Base-by-base conservation (phyloP, 345 rosid species). In the Hypericum androsaemum region DNA sequence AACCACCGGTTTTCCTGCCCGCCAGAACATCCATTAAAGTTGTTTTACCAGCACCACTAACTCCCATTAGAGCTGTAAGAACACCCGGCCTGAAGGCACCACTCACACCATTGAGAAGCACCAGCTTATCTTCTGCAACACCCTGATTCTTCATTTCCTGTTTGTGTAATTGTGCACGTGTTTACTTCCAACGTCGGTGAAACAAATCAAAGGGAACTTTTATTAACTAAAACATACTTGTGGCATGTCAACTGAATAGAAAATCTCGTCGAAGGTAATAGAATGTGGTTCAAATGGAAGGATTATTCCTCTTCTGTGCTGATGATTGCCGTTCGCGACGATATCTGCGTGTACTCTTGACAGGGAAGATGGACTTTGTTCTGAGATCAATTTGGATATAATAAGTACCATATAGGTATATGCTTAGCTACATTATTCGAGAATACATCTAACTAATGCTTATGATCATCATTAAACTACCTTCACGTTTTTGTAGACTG, bases 11-110 rank as follows among this genome's bases (percentile, higher is more conserved):
- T 46, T 46, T 46, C 50, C 50, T 46, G 15, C 50, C 50, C 8
- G 50, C 50, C 7, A 46, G 50, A 10, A 46, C 50, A 46, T 46
- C 50, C 50, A 46, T 46, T 0, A 46, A 32, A 10, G 50, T 46
- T 17, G 50, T 46, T 46, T 46, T 46, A 46, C 50, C 50, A 14
- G 50, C 50, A 46, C 50, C 50, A 46, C 50, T 46, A 6, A 46
- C 50, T 46, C 50, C 50, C 50, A 46, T 46, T 12, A 46, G 50
- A 14, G 50, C 50, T 12, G 50, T 46, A 17, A 46, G 22, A n/a
- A 46, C 50, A 14, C 50, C 50, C 2, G 50, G 50, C 50, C 50
- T 46, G 50, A 46, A 46, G 1, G 50, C 22, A 46, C 50, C 50
- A 14, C 50, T 46, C 15, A 46, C 50, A 6, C 14, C 22, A 17